Conservation (phyloP, 2,329 filamentous ascomycete species). For the Colletotrichum eremochloae region DNA sequence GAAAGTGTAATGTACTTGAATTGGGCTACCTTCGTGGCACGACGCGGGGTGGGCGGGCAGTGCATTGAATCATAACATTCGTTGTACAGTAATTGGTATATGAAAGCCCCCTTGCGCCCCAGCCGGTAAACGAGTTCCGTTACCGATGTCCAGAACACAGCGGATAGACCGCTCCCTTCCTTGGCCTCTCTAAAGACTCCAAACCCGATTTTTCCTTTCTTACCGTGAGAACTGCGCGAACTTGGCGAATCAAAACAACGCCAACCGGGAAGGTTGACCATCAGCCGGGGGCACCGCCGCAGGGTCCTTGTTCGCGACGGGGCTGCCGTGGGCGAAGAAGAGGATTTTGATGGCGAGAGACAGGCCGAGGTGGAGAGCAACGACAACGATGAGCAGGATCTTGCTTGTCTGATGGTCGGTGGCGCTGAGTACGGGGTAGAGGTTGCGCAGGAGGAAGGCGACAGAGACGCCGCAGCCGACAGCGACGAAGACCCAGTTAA, state of each 20-base stretch:
- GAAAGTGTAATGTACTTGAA: neutral
- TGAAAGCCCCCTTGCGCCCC: constrained; percentile 3
- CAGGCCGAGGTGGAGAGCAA: constrained; percentile 88
- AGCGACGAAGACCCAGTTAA: constrained; percentile 95
- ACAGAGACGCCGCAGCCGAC: constrained; percentile 88
- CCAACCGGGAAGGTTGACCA: constrained; percentile 27
- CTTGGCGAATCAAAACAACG: constrained; percentile 29
- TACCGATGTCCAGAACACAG: constrained; percentile 2
- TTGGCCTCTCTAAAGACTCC: neutral
- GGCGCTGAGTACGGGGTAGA: constrained; percentile 92
- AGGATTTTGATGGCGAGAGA: constrained; percentile 95
- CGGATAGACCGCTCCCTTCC: neutral
- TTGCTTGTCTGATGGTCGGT: constrained; percentile 94
- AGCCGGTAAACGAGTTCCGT: constrained; percentile 4
- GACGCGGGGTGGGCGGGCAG: neutral
- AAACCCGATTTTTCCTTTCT: neutral
- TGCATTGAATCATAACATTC: constrained; percentile 35
- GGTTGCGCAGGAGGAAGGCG: constrained; percentile 84
- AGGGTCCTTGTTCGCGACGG: constrained; percentile 47
- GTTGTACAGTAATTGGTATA: constrained; percentile 37
- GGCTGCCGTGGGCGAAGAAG: constrained; percentile 90
- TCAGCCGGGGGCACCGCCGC: constrained; percentile 36
- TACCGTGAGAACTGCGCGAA: neutral
- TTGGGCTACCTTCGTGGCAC: neutral
- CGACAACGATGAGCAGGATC: constrained; percentile 84